These are phyloP conservation scores for Lagenaria siceraria DNA, from an alignment of 306 rosid genomes.

Conservation along the genomic window DNA sequence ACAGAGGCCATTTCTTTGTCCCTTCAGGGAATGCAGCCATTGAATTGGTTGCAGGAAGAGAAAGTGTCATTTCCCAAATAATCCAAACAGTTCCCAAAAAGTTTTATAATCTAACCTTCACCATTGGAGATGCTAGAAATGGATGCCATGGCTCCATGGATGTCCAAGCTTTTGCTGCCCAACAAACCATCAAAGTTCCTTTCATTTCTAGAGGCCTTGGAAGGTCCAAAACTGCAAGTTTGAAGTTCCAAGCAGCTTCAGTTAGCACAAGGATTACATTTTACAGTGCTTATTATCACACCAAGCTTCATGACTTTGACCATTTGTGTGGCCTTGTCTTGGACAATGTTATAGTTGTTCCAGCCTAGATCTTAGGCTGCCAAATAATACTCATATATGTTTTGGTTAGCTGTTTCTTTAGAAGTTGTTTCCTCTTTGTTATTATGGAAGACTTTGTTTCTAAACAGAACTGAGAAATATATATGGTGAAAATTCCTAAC, in stretches of 20 bases:
- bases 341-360: constrained; percentile 31
- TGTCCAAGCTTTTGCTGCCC: constrained; percentile 38
- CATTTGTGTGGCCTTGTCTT: constrained; percentile 45
- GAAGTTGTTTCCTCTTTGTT: neutral
- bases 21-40: constrained; percentile 31
- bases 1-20: constrained; percentile 35
- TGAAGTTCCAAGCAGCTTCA: constrained; percentile 30
- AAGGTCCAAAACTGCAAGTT: constrained; percentile 22
- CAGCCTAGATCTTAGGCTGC: constrained; percentile 5
- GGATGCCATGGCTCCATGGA: constrained; percentile 26
- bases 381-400: neutral
- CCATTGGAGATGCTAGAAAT: constrained; percentile 44
- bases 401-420: no score
- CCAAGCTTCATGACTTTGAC: constrained; percentile 25
- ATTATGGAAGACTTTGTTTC: neutral
- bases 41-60: constrained; percentile 36
- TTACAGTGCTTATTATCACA: constrained; percentile 35
- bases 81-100: constrained; percentile 28
- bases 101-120: constrained; percentile 30
- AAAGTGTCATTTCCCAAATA: constrained; percentile 47
- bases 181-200: constrained; percentile 24
- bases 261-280: constrained; percentile 26
- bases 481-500: no score
- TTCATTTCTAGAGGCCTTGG: constrained; percentile 31
- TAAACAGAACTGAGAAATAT: neutral